Evolutionary conservation across 148 eudicot genomes (phyloP).

Genomic region (Rhododendron ovatum): DNA sequence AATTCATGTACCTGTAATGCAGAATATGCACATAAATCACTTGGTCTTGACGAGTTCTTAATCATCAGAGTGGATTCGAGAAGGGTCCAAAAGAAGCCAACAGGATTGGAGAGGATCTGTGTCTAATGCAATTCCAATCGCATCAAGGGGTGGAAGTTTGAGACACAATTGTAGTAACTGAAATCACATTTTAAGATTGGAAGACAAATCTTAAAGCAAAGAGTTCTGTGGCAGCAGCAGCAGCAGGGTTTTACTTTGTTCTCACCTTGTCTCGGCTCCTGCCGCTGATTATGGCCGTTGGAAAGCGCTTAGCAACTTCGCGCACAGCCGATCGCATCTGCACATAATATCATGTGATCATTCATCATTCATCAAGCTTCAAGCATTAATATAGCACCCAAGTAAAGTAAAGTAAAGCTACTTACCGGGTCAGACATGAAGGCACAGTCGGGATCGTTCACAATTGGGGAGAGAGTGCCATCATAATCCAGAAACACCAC

Average conservation of each 20-base stretch:
- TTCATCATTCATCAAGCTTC: neutral
- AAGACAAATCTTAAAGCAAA: neutral
- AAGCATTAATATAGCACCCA: neutral
- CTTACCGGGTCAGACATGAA: conserved; percentile 76
- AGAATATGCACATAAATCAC: neutral
- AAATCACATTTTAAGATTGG: neutral
- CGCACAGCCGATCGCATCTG: conserved; percentile 84
- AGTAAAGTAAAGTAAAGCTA: too few species aligned
- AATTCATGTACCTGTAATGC: conserved; percentile 57
- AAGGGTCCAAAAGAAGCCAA: neutral
- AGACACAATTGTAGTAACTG: neutral
- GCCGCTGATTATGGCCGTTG: conserved; percentile 91
- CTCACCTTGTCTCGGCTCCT: conserved; percentile 80
- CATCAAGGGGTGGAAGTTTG: neutral
- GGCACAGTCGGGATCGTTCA: conserved; percentile 73
- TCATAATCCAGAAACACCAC: conserved; percentile 88
- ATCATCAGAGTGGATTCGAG: neutral
- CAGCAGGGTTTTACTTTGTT: neutral
- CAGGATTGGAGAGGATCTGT: neutral
- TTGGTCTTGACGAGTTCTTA: neutral
- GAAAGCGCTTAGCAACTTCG: conserved; percentile 58
- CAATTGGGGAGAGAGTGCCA: conserved; percentile 90
- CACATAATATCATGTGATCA: neutral
- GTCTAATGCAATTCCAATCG: neutral
- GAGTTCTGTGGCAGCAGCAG: neutral